Base-by-base conservation (phyloP, 768 basidiomycete species). In the Agrocybe pediades region DNA sequence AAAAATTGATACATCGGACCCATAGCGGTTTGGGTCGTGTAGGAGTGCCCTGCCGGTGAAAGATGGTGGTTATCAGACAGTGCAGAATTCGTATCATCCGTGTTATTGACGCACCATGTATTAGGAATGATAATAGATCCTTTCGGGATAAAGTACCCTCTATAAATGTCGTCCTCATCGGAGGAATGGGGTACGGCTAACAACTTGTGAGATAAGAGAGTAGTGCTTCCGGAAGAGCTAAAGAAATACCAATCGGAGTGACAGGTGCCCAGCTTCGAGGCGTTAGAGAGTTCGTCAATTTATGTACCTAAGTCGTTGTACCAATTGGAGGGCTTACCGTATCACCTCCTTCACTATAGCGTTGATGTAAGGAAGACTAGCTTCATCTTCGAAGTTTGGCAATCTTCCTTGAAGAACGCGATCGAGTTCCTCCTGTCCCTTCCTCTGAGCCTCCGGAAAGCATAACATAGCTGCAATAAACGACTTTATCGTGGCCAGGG, bases 361-460 rank as follows among this genome's bases (percentile, higher is more conserved):
- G 3, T 40, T 42, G 15, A 57, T 43, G 23, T 61, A 63, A 2
- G 62, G 62, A 2, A 63, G 46, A 20, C 44, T 48, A 11, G 41
- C 40, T 45, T 53, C 54, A 29, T 63, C 62, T 9, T 44, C 46
- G 42, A 56, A 60, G n/a, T 60, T 49, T 4, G 59, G 59, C 7
- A 63, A 49, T 13, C 57, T 48, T 23, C 53, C 55, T 8, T 39
- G 9, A 5, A 61, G 15, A 9, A 63, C 59, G 9, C 30, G 25
- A 20, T 63, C 62, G 9, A 63, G 42, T 27, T 63, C 62, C n/a
- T 49, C 47, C 29, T 63, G 62, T 16, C 59, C 59, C 45, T 52
- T 57, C 11, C 13, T 33, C 24, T 60, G 58, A 2, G 52, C 40
- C 6, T 51, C 43, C 2, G 59, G 59, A 24, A 41, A 54, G 21